Percentiles rank a stretch among this genome's conserved stretches.
Conservation (phyloP, 176 grass and related monocot genomes). For the Puya raimondii region DNA sequence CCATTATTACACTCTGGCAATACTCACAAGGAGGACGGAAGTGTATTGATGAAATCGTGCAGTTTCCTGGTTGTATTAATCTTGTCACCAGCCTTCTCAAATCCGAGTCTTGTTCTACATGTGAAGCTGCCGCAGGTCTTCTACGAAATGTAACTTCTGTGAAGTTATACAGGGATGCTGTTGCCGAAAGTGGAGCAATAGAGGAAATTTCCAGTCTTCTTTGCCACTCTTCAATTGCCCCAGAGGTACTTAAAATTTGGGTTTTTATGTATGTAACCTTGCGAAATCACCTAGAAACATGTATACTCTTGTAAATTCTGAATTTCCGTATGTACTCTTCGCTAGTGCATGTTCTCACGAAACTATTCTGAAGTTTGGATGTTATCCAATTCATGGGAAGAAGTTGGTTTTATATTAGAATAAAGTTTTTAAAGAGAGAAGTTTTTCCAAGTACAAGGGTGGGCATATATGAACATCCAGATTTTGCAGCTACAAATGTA, state of each 20-base stretch:
- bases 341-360: no score
- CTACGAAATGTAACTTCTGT: slow-evolving; percentile 41
- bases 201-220: slow-evolving; percentile 56
- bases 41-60: slow-evolving; percentile 57
- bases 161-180: slow-evolving; percentile 44
- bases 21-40: slow-evolving; percentile 55
- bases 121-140: slow-evolving; percentile 57
- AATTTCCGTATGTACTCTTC: no score
- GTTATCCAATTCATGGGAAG: no score
- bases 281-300: neutral
- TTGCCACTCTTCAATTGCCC: slow-evolving; percentile 33
- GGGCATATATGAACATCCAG: no score
- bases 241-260: slow-evolving; percentile 38
- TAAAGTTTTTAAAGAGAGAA: no score
- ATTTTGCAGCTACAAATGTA: no score
- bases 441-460: no score
- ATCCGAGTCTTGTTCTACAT: slow-evolving; percentile 37
- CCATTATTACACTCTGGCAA: slow-evolving; percentile 43
- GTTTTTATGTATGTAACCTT: neutral
- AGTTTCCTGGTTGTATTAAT: slow-evolving; percentile 50
- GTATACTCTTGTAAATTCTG: no score
- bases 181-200: slow-evolving; percentile 35
- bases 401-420: no score
- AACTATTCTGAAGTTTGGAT: no score
- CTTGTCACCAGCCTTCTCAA: slow-evolving; percentile 58